These are phyloP conservation scores for Clavispora fructus DNA, from an alignment of 805 yeast species.

Conservation along the genomic window DNA sequence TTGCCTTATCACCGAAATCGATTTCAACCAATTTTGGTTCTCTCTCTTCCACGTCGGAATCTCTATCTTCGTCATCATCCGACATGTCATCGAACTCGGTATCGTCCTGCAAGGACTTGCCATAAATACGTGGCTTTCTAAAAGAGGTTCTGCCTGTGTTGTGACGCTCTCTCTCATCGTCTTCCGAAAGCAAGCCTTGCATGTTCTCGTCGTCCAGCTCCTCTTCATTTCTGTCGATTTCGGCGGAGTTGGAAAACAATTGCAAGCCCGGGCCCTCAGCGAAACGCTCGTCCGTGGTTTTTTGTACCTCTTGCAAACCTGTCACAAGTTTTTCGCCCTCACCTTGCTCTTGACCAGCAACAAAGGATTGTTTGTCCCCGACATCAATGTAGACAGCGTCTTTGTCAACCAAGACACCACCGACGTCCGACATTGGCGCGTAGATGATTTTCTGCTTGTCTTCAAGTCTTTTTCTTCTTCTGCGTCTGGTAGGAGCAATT, in stretches of 20 bases:
- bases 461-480: slow-evolving; percentile 84
- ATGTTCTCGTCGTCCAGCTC: slow-evolving; percentile 38
- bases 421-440: slow-evolving; percentile 99
- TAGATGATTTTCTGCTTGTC: slow-evolving; percentile 91
- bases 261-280: slow-evolving; percentile 66
- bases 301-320: slow-evolving; percentile 65
- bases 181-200: slow-evolving; percentile 24
- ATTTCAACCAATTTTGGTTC: slow-evolving; percentile 42
- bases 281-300: slow-evolving; percentile 52
- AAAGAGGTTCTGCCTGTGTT: slow-evolving; percentile 60
- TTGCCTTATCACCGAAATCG: slow-evolving; percentile 36
- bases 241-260: slow-evolving; percentile 61
- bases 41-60: slow-evolving; percentile 23
- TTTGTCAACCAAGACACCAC: slow-evolving; percentile 93
- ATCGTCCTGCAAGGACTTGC: slow-evolving; percentile 45
- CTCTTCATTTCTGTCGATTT: slow-evolving; percentile 33
- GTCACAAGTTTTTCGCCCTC: slow-evolving; percentile 86
- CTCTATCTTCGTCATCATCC: slow-evolving; percentile 31
- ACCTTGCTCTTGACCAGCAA: slow-evolving; percentile 64
- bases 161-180: slow-evolving; percentile 29
- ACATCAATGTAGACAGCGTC: slow-evolving; percentile 95
- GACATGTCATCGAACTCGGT: slow-evolving; percentile 38
- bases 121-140: slow-evolving; percentile 54
- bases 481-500: slow-evolving; percentile 42
- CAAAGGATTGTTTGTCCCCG: slow-evolving; percentile 52